A percentile compares a stretch with the other conserved stretches of the same genome.
These are phyloP conservation scores for Saccharum hybrid DNA, from an alignment of 202 grass and related monocot genomes.

Conservation along the genomic window DNA sequence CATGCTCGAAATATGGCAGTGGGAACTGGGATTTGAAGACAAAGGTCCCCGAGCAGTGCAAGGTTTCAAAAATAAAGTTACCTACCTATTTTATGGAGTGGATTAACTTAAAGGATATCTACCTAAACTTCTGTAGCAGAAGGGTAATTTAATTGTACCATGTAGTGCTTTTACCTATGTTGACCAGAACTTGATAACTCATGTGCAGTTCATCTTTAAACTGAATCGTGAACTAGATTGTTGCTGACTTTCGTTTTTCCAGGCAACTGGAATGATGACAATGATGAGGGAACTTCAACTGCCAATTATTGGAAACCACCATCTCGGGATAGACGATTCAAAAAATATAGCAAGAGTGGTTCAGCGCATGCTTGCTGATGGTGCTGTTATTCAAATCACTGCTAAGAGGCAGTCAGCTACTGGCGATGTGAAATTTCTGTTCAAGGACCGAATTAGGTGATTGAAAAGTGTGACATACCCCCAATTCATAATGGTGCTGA, in stretches of 20 bases:
- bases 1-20: conserved; percentile 51
- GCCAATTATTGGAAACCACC: conserved; percentile 69
- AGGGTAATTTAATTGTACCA: conserved; percentile 51
- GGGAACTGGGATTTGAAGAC: conserved; percentile 96
- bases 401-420: conserved; percentile 58
- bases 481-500: neutral
- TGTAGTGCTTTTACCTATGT: neutral
- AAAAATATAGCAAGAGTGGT: conserved; percentile 88
- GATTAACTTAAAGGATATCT: conserved; percentile 93
- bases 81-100: conserved; percentile 88
- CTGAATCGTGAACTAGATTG: neutral
- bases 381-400: conserved; percentile 71
- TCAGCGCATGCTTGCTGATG: conserved; percentile 79
- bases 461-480: neutral
- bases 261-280: conserved; percentile 94
- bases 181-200: conserved; percentile 1
- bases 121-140: conserved; percentile 87
- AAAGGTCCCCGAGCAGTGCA: conserved; percentile 88
- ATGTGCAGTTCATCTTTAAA: conserved; percentile 1
- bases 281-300: conserved; percentile 89
- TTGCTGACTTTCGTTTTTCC: conserved; percentile 21
- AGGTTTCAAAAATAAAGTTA: conserved; percentile 74
- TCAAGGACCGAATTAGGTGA: conserved; percentile 71
- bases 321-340: conserved; percentile 88
- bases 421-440: conserved; percentile 64